Base-by-base conservation (phyloP, 371 early-diverging fungal genomes). In the Saksenaea oblongispora region DNA sequence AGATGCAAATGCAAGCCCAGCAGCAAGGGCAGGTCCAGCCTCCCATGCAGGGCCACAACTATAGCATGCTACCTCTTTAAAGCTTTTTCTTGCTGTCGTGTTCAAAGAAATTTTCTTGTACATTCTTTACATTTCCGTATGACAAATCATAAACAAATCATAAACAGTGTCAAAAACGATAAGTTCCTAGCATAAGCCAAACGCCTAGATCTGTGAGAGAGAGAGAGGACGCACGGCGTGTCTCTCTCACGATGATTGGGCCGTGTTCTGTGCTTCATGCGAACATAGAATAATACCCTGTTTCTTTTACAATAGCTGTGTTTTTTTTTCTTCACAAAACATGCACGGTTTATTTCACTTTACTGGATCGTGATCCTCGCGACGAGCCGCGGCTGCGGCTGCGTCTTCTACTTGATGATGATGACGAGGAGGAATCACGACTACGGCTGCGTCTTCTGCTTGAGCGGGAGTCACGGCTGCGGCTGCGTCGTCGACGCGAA, bases 1-100 rank as follows among this genome's bases (percentile, higher is more conserved):
- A 55, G 22, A 47, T 47, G 56, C 56, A 55, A n/a, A 55, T 55
- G 56, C 56, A 55, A 28, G 35, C 56, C 31, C 56, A 55, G 56
- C 56, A 55, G 26, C 56, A 55, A 55, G 51, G 51, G 22, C 51
- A 47, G 51, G 51, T 47, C 11, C 51, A 47, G 22, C 51, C 51
- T 22, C n/a, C n/a, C 3, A 26, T 47, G 22, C 51, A 47, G 22
- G 51, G 51, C 51, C 51, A 47, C 22, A 47, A 47, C 51, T 47
- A 47, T 10, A 47, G 22, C 51, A 47, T 47, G 51, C 11, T 47
- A 22, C 51, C 51, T 22, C 51, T 47, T 47, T 47, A 22, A 47
- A 18, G n/a, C n/a, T 5, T 5, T 47, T 22, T 17, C 22, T 18
- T 17, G 51, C 22, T 47, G 22, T 22, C 7, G n/a, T 47, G 39